These are phyloP conservation scores for Yamadazyma sp. DNA, from an alignment of 1,139 yeast species.

Conservation along the genomic window DNA sequence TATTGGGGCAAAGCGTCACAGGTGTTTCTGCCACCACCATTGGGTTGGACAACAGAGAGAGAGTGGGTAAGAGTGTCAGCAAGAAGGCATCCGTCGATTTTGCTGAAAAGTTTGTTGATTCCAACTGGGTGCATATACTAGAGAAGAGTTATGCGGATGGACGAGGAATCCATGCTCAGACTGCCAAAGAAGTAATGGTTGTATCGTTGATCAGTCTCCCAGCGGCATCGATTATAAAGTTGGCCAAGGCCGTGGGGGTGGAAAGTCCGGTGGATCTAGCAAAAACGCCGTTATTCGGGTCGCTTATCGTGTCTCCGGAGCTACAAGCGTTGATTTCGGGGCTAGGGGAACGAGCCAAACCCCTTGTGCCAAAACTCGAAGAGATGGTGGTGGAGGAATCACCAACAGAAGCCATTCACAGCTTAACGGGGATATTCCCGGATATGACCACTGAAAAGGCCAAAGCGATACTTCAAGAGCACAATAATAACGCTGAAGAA, in stretches of 20 bases:
- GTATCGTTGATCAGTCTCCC: slow-evolving; percentile 54
- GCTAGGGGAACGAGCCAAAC: slow-evolving; percentile 39
- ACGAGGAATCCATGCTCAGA: slow-evolving; percentile 47
- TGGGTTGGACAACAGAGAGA: slow-evolving; percentile 10
- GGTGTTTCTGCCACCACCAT: slow-evolving; percentile 14
- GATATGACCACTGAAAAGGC: slow-evolving; percentile 47
- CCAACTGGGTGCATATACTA: slow-evolving; percentile 56
- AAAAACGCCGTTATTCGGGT: slow-evolving; percentile 53
- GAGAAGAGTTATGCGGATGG: slow-evolving; percentile 61
- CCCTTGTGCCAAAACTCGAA: no score
- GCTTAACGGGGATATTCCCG: slow-evolving; percentile 62
- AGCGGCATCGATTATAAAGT: slow-evolving; percentile 39
- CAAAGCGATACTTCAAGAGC: slow-evolving; percentile 42
- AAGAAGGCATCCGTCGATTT: slow-evolving; percentile 32
- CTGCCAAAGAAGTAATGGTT: slow-evolving; percentile 49
- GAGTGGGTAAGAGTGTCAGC: slow-evolving; percentile 14
- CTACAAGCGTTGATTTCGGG: slow-evolving; percentile 50
- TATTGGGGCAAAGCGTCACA: slow-evolving; percentile 42
- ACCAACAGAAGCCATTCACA: slow-evolving; percentile 38
- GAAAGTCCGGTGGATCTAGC: slow-evolving; percentile 39
- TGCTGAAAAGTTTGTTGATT: slow-evolving; percentile 53
- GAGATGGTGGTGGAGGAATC: slow-evolving; percentile 2
- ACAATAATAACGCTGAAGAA: slow-evolving; percentile 57
- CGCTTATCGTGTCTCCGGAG: slow-evolving; percentile 47
- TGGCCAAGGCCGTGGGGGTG: slow-evolving; percentile 46